Base-by-base conservation (phyloP, 139 green algal genomes). In the Chloropicon primus region DNA sequence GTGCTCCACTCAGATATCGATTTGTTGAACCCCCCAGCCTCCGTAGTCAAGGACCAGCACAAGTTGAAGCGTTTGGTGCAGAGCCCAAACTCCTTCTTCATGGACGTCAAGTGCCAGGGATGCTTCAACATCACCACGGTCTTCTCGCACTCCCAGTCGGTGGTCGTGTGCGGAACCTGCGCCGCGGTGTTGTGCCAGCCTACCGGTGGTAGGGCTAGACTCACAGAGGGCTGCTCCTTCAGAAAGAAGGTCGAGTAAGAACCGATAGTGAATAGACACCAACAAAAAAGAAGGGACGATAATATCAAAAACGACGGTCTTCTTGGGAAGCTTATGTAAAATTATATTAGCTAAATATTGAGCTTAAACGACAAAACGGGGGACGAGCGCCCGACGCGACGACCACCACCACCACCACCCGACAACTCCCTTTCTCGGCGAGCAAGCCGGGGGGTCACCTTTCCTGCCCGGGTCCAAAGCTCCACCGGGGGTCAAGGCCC, bases 101-200 rank as follows among this genome's bases (percentile, higher is more conserved):
- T 86, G 84, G 91, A 96, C 84, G 93, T 97, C 54, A 97, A 97
- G 84, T 98, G 94, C 90, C 90, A 96, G 84, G 93, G 92, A 62
- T 97, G 93, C 90, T 96, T 96, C 81, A 90, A 90, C 78, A 97
- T 97, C 82, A 99, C 95, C n/a, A 99, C 95, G 22, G 93, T 99
- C 74, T 99, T 99, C 88, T 93, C 85, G 53, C 93, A 98, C 85
- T 91, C 86, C 27, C 95, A 99, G 89, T 96, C 93, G 21, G 95
- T 99, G 26, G 95, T 98, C 25, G 83, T 97, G 28, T 99, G 95
- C 92, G 88, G 90, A 74, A 95, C 84, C 86, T 99, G 95, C 92
- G 96, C 91, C 72, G 85, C 93, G 25, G 90, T 98, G 29, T 90
- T 99, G 72, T 99, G 95, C 89, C 94, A 94, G 74, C 95, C 95